Percentiles rank a stretch among this genome's conserved stretches.
Conservation (phyloP, 352 stramenopile species). For the Discostella stelligera region DNA sequence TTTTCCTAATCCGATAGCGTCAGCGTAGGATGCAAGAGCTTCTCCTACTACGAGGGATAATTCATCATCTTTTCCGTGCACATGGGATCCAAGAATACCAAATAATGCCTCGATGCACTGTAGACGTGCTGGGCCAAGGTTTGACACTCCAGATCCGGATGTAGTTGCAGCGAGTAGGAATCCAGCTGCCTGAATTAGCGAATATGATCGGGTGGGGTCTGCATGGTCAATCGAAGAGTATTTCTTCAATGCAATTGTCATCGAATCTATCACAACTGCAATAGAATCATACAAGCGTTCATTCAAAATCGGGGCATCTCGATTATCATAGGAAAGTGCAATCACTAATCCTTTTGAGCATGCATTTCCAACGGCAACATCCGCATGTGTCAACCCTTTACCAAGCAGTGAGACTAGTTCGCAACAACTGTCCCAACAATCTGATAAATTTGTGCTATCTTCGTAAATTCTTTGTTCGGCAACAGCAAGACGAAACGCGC, state of each 20-base stretch:
- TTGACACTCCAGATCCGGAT: conserved; percentile 29
- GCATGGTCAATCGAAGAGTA: conserved; percentile 60
- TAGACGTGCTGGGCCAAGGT: conserved; percentile 51
- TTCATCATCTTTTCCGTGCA: conserved; percentile 75
- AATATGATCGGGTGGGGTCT: conserved; percentile 54
- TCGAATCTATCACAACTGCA: conserved; percentile 40
- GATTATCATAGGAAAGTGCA: conserved; percentile 57
- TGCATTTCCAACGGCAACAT: conserved; percentile 68
- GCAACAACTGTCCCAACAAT: conserved; percentile 47
- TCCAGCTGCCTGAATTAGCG: conserved; percentile 55
- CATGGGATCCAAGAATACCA: conserved; percentile 58
- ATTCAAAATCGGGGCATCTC: conserved; percentile 64
- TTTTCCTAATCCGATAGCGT: conserved; percentile 53
- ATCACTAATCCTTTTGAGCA: conserved; percentile 61
- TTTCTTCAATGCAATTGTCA: conserved; percentile 52
- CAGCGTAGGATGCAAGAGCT: conserved; percentile 65
- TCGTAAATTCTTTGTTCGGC: conserved; percentile 9
- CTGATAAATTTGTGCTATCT: neutral
- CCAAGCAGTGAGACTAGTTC: conserved; percentile 54
- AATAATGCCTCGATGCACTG: conserved; percentile 66
- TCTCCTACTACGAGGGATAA: conserved; percentile 66
- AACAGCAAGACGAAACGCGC: conserved; percentile 52
- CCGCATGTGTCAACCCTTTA: conserved; percentile 50
- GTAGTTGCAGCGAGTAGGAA: conserved; percentile 56
- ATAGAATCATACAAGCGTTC: conserved; percentile 39